These are phyloP conservation scores for Gentiana straminea DNA, from an alignment of 257 asterid genomes.

Conservation along the genomic window DNA sequence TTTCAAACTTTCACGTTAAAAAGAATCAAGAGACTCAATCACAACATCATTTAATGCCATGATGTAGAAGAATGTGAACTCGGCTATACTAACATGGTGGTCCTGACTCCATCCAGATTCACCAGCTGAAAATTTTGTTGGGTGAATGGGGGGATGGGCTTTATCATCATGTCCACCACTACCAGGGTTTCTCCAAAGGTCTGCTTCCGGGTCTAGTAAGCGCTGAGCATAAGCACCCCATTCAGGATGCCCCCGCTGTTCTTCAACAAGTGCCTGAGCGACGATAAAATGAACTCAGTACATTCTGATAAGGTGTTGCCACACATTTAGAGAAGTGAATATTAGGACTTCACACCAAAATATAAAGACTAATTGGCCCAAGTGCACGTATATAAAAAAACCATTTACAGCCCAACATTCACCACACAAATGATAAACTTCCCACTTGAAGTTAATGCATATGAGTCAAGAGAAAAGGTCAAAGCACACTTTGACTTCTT, in stretches of 20 bases:
- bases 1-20: not conserved
- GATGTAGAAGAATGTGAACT: conserved; percentile 7
- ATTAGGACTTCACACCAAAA: too few species aligned
- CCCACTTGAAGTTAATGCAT: too few species aligned
- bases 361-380: too few species aligned
- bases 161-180: conserved; percentile 96
- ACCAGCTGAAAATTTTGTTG: conserved; percentile 89
- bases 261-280: conserved; percentile 69
- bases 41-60: not conserved
- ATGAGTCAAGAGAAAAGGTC: too few species aligned
- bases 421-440: too few species aligned
- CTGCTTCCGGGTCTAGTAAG: conserved; percentile 71
- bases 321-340: too few species aligned
- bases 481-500: too few species aligned
- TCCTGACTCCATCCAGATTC: conserved; percentile 91
- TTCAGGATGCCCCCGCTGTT: conserved; percentile 74
- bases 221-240: conserved; percentile 92
- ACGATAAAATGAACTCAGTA: conserved; percentile 10
- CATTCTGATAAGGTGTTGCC: not conserved
- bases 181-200: conserved; percentile 83
- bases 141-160: conserved; percentile 99
- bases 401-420: too few species aligned
- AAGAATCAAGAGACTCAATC: not conserved
- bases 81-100: conserved; percentile 68
- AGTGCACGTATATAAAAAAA: too few species aligned